Evolutionary conservation across 768 basidiomycete species (phyloP).

Genomic region (Pleurotus pulmonarius): DNA sequence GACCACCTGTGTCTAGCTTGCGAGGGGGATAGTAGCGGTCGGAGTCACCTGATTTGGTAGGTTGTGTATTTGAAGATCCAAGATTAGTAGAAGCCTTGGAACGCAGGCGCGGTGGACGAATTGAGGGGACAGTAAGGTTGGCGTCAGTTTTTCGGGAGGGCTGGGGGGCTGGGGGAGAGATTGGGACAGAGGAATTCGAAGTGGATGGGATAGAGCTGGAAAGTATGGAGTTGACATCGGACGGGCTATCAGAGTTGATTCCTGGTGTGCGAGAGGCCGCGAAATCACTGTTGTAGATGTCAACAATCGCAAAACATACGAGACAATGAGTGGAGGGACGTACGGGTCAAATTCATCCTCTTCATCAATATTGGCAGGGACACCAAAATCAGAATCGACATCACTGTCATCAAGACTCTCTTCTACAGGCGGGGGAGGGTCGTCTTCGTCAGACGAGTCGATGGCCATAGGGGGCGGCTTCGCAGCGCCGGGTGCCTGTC

Average conservation of each 20-base stretch:
- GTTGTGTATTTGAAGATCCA: slow-evolving; percentile 41
- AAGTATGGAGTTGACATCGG: slow-evolving; percentile 58
- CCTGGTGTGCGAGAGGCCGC: slow-evolving; percentile 52
- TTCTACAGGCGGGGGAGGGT: slow-evolving; percentile 56
- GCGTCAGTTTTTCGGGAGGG: slow-evolving; percentile 5
- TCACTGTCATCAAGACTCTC: slow-evolving; percentile 37
- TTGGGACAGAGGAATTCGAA: slow-evolving; percentile 50
- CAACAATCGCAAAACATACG: background rate
- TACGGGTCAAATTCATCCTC: slow-evolving; percentile 83
- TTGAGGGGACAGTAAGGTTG: background rate
- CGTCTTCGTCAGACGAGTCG: slow-evolving; percentile 34
- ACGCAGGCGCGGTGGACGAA: slow-evolving; percentile 7
- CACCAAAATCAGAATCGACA: slow-evolving; percentile 51
- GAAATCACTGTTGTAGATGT: slow-evolving; percentile 50
- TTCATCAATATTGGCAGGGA: slow-evolving; percentile 48
- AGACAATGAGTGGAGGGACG: slow-evolving; percentile 20
- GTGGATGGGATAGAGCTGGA: slow-evolving; percentile 52
- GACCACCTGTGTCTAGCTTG: slow-evolving; percentile 16
- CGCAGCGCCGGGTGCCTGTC: slow-evolving; percentile 33
- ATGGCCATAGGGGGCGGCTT: slow-evolving; percentile 22
- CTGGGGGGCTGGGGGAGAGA: slow-evolving; percentile 35
- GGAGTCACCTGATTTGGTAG: slow-evolving; percentile 18
- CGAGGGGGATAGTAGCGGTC: slow-evolving; percentile 13
- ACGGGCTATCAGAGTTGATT: slow-evolving; percentile 55
- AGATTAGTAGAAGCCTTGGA: slow-evolving; percentile 16